Base-by-base conservation (phyloP, 179 eudicot species). In the Gypsophila paniculata region DNA sequence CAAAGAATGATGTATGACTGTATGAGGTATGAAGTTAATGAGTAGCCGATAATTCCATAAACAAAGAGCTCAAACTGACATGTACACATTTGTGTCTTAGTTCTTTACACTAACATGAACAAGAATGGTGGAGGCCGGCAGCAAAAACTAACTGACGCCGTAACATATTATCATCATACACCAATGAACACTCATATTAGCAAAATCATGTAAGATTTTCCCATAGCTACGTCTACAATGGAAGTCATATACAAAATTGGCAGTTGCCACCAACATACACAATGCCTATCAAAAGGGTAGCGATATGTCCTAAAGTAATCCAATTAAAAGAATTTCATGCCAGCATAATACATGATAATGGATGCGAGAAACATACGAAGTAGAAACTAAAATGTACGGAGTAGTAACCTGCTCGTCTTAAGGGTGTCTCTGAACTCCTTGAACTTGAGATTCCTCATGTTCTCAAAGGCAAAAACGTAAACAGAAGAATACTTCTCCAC, bases 371-470 rank as follows among this genome's bases (percentile, higher is more conserved):
- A 23, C 64, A 69, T 36, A 13, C 13, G 5, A 17, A 46, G 29
- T 0, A 1, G 14, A 5, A 22, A 58, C n/a, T 4, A 38, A 70
- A 96, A 90, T 90, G 90, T 92, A 85, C 10, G 89, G 72, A 74
- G 34, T 29, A 29, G 34, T 29, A 29, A 65, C 68, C 68, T 65
- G 68, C 68, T 65, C 7, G 68, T 38, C 68, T 65, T 93, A 46
- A 93, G 88, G 77, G 84, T 78, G 53, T 89, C 96, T 72, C 93
- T 93, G 68, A 93, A 86, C 85, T 89, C 84, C 84, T 91, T 91
- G 66, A 91, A 93, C 80, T 89, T 91, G 69, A 91, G 97, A 79
- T 91, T 93, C 61, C 98, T 90, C 97, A 93, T 93, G 76, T 91
- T 93, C 84, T 91, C 93, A 61, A 84, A 89, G 19, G 79, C 74